phyloP scores from a whole-genome alignment of 371 early-diverging fungal species.

The Mortierella sp. region DNA sequence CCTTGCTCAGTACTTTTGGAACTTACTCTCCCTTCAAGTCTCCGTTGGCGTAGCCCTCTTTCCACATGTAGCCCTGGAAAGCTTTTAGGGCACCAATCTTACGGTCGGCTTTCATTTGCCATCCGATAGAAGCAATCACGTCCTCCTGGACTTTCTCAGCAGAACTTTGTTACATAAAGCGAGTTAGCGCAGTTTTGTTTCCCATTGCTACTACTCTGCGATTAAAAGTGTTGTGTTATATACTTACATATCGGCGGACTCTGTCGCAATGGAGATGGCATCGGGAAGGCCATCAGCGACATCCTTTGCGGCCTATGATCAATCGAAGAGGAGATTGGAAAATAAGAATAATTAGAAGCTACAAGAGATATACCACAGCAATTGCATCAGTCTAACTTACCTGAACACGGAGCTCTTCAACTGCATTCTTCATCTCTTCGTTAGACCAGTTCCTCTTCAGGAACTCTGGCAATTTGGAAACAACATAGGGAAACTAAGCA shows the following conservation, averaged over 20 bases:
- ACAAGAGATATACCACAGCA: not conserved
- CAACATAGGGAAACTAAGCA: conserved; percentile 84
- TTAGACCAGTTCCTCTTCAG: conserved; percentile 76
- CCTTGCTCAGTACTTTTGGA: not conserved
- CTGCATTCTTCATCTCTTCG: conserved; percentile 66
- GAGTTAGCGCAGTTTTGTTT: not conserved
- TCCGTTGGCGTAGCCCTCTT: conserved; percentile 84
- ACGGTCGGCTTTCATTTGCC: conserved; percentile 89
- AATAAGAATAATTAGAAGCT: not conserved
- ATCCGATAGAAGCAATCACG: conserved; percentile 75
- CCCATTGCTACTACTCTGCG: not conserved
- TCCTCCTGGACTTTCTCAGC: conserved; percentile 68
- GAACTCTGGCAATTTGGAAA: conserved; percentile 70
- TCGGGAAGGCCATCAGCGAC: conserved; percentile 60
- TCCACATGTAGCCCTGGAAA: conserved; percentile 97
- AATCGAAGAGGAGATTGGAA: not conserved
- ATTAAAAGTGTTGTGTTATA: not conserved
- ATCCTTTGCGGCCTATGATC: conserved; percentile 69
- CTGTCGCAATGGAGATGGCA: conserved; percentile 63
- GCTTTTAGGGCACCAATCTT: conserved; percentile 91
- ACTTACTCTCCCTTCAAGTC: conserved; percentile 83
- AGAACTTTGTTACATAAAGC: conserved; percentile 43
- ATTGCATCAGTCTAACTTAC: conserved; percentile 54
- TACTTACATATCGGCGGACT: conserved; percentile 60
- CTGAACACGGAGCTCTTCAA: conserved; percentile 80